phyloP scores from a whole-genome alignment of 164 flowering plant species.

The Sextonia rubra region DNA sequence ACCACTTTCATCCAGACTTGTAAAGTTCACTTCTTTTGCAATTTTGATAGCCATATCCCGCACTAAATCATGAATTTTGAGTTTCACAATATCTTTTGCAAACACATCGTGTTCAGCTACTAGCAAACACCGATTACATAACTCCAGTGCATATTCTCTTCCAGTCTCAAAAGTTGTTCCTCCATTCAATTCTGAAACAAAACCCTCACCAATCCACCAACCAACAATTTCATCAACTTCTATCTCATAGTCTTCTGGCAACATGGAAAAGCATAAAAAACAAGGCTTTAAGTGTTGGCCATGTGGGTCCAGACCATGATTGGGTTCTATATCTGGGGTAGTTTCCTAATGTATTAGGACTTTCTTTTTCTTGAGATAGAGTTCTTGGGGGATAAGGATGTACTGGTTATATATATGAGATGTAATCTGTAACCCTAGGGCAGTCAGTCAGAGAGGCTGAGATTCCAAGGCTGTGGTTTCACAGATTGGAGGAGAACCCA shows the following conservation, averaged over 20 bases:
- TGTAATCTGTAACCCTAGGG: too few species aligned
- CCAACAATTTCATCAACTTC: neutral
- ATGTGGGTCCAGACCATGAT: too few species aligned
- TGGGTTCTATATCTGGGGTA: too few species aligned
- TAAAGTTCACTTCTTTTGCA: neutral
- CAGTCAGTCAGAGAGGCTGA: too few species aligned
- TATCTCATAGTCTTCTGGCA: constrained; percentile 6
- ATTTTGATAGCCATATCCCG: neutral
- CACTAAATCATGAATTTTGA: neutral
- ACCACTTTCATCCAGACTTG: neutral
- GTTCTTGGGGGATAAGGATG: too few species aligned
- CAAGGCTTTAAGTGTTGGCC: constrained; percentile 11
- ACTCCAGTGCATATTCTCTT: neutral
- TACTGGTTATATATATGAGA: too few species aligned
- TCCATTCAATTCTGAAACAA: neutral
- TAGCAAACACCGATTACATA: neutral
- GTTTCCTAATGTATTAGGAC: too few species aligned
- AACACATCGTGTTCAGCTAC: too few species aligned
- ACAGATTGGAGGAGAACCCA: too few species aligned
- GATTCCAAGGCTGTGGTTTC: too few species aligned
- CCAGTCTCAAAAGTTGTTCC: neutral
- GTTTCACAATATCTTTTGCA: neutral
- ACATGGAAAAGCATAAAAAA: constrained; percentile 5
- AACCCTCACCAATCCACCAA: constrained; percentile 7
- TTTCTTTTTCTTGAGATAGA: too few species aligned